phyloP scores from a whole-genome alignment of 768 basidiomycete species.

The Trametes sanguinea region DNA sequence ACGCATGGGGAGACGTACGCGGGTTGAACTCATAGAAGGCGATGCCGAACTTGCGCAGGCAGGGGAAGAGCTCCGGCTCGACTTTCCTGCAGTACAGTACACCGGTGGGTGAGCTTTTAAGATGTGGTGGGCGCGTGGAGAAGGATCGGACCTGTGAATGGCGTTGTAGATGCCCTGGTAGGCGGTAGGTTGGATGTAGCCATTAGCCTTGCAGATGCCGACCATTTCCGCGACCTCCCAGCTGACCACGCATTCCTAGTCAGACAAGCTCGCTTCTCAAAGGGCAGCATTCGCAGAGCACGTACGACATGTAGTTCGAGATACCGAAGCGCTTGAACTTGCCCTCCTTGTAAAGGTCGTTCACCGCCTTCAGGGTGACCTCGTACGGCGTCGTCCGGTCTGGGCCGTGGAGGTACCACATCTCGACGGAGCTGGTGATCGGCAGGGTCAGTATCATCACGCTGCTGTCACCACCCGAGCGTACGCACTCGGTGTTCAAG shows the following conservation, averaged over 20 bases:
- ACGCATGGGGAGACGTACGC: constrained; percentile 29
- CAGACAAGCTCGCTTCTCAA: background rate
- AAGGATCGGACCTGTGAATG: constrained; percentile 33
- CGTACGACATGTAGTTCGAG: constrained; percentile 46
- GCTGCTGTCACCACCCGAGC: background rate
- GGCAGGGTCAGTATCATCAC: background rate
- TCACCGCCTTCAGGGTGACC: constrained; percentile 47
- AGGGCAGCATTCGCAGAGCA: background rate
- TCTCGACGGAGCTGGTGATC: constrained; percentile 35
- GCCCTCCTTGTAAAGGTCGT: constrained; percentile 54
- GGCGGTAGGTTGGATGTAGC: constrained; percentile 49
- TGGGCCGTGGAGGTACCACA: constrained; percentile 51
- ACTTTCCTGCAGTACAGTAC: constrained; percentile 16
- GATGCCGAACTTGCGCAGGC: constrained; percentile 45
- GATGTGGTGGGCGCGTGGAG: too few relatives aligned
- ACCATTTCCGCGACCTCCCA: constrained; percentile 51
- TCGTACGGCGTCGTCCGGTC: constrained; percentile 48
- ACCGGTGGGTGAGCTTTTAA: background rate
- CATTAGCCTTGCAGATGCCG: constrained; percentile 42
- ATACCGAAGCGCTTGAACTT: constrained; percentile 51
- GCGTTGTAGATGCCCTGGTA: constrained; percentile 53
- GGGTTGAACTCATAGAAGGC: constrained; percentile 44
- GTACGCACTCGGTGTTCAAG: constrained; percentile 47
- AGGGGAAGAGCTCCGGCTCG: constrained; percentile 46
- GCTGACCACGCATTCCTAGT: constrained; percentile 8